Evolutionary conservation across 345 rosid genomes (phyloP), one percentile per base, ranked within the genome.

Genomic region (Brassica napus): DNA sequence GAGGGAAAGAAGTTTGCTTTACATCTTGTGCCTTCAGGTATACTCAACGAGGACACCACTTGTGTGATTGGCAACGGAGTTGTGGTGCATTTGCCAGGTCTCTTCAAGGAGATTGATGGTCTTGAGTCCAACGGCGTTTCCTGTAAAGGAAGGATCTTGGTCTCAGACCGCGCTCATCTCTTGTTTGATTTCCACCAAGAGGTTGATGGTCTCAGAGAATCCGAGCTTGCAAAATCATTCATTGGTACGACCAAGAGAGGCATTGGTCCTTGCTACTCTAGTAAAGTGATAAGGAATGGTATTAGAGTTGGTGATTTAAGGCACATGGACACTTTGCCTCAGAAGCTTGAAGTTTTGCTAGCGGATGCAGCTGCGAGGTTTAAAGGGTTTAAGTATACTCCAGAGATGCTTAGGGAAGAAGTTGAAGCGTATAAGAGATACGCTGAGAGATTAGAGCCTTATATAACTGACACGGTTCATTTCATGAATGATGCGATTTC

Each of bases 231-330:
- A 2, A 91, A 93, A 34, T 93, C 98, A 1, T 91, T 90, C 71
- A 95, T 95, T 49, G 99, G 99, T 34, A 95, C 99, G 0, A 95
- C 99, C 11, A 91, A 73, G 84, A 91, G 99, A 80, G 99, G 99
- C 28, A 95, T 95, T 42, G 99, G 99, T 74, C 99, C 98, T 32
- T 81, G 85, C 67, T 95, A 95, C 81, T 88, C 98, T 3, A 93
- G 94, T 84, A 95, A 95, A 84, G 81, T 86, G 75, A 93, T 85
- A 57, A 85, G 99, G 26, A 91, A 93, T 69, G 98, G 99, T 14
- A 93, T 95, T 79, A 86, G 99, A 85, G 98, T 95, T 6, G 55
- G 93, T 80, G 99, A 95, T 75, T 84, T 95, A 64, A 91, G 93
- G 90, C 92, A 91, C 71, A 93, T 95, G 98, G 99, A 93, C 72